Percentiles rank a stretch among this genome's conserved stretches.
Conservation (phyloP, 2,329 filamentous ascomycete genomes). For the Metarhizium humberi region DNA sequence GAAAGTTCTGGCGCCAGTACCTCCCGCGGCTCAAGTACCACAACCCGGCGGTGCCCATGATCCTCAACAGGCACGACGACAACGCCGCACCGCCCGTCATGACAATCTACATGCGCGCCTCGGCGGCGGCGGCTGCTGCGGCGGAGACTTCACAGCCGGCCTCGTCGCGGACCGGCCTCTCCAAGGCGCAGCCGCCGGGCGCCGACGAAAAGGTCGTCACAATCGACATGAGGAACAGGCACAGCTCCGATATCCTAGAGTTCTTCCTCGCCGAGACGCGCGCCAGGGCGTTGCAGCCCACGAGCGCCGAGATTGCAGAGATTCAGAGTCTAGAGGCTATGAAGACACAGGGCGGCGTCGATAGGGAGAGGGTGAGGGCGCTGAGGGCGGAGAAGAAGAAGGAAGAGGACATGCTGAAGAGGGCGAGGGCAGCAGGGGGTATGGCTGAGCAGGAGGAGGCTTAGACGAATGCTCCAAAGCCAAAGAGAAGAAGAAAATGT, state of each 20-base stretch:
- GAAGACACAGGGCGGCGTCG: conserved; percentile 38
- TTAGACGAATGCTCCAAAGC: conserved; percentile 6
- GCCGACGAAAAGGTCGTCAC: conserved; percentile 40
- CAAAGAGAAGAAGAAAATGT: background rate
- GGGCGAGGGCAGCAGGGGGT: conserved; percentile 29
- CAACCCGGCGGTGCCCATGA: conserved; percentile 80
- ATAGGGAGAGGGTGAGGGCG: conserved; percentile 44
- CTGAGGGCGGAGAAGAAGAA: conserved; percentile 48
- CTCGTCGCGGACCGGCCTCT: conserved; percentile 38
- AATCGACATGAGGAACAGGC: conserved; percentile 56
- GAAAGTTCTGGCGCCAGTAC: conserved; percentile 80
- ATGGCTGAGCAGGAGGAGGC: conserved; percentile 23
- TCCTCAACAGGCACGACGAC: conserved; percentile 59
- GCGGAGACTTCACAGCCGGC: conserved; percentile 27
- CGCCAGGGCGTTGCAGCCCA: conserved; percentile 47
- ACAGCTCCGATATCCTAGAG: conserved; percentile 52
- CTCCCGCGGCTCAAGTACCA: conserved; percentile 88
- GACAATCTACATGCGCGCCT: conserved; percentile 53
- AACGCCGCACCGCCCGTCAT: conserved; percentile 49
- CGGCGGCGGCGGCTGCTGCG: conserved; percentile 12
- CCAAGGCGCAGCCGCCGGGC: conserved; percentile 38
- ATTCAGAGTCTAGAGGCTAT: conserved; percentile 48
- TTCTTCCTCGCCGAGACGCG: conserved; percentile 54
- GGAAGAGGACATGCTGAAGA: conserved; percentile 44
- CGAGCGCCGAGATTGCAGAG: conserved; percentile 48